Evolutionary conservation across 2,329 filamentous ascomycete genomes (phyloP).

Genomic region (Aureobasidium mangrovei): DNA sequence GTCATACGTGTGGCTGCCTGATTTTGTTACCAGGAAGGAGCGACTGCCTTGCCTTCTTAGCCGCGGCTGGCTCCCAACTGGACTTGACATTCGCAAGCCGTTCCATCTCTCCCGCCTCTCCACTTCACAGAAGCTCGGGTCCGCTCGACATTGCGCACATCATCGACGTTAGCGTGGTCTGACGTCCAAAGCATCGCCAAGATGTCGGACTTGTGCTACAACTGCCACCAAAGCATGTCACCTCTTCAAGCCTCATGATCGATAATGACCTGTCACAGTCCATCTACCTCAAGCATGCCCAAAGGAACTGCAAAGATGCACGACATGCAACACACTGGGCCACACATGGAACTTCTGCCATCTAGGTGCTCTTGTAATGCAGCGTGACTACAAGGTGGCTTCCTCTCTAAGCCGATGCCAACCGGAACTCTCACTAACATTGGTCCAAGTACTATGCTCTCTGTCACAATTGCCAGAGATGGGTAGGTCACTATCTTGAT

Average conservation of each 20-base stretch:
- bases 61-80: too few species aligned
- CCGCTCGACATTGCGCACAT: neutral
- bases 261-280: neutral
- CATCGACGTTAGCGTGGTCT: neutral
- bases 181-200: neutral
- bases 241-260: neutral
- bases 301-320: neutral
- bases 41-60: neutral
- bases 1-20: neutral
- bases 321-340: conserved; percentile 6
- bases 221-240: conserved; percentile 10
- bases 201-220: conserved; percentile 17
- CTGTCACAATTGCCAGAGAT: conserved; percentile 15
- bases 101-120: neutral
- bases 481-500: neutral
- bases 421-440: neutral
- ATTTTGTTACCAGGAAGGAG: neutral
- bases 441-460: conserved; percentile 7
- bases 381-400: conserved; percentile 3
- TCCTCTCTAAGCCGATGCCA: neutral
- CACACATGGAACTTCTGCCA: conserved; percentile 16
- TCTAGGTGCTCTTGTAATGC: neutral
- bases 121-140: neutral
- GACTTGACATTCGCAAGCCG: neutral
- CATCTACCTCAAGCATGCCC: neutral